Percentiles rank a stretch among this genome's conserved stretches.
These are phyloP conservation scores for Hymenoscyphus occultus DNA, from an alignment of 2,329 filamentous ascomycete species.

Conservation along the genomic window DNA sequence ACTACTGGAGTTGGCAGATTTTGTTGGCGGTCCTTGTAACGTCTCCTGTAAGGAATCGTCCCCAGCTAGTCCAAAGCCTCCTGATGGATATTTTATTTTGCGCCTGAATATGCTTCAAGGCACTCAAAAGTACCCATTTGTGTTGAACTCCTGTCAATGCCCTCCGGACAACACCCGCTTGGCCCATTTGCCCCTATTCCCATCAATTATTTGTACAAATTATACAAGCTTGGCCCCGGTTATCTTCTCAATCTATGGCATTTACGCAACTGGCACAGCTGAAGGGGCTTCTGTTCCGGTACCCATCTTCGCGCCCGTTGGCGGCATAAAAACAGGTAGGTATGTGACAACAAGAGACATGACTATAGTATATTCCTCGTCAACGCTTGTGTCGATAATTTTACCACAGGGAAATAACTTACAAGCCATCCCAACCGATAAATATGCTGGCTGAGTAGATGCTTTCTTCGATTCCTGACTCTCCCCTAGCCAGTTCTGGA, in stretches of 20 bases:
- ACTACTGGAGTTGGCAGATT: background rate
- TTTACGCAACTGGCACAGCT: slow-evolving; percentile 38
- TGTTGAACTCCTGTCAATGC: background rate
- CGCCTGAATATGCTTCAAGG: too few species aligned
- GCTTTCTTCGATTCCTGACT: slow-evolving; percentile 64
- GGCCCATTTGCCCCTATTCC: background rate
- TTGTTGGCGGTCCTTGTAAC: too few species aligned
- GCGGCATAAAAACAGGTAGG: slow-evolving; percentile 63
- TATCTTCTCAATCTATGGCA: background rate
- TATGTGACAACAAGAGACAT: slow-evolving; percentile 48
- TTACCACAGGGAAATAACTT: slow-evolving; percentile 39
- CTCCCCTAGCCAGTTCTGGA: slow-evolving; percentile 77
- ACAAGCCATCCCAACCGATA: slow-evolving; percentile 78
- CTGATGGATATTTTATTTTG: too few species aligned
- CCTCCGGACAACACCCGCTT: background rate
- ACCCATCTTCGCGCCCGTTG: slow-evolving; percentile 40
- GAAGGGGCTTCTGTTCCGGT: slow-evolving; percentile 48
- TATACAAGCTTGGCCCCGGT: background rate
- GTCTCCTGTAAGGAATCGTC: too few species aligned
- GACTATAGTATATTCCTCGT: slow-evolving; percentile 24
- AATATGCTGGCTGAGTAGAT: slow-evolving; percentile 65
- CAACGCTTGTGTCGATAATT: slow-evolving; percentile 8
- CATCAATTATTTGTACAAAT: background rate
- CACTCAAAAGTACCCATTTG: too few species aligned
- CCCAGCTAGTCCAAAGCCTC: too few species aligned